These are phyloP conservation scores for Ganoderma lucidum DNA, from an alignment of 1,284 basidiomycete species.

Conservation along the genomic window DNA sequence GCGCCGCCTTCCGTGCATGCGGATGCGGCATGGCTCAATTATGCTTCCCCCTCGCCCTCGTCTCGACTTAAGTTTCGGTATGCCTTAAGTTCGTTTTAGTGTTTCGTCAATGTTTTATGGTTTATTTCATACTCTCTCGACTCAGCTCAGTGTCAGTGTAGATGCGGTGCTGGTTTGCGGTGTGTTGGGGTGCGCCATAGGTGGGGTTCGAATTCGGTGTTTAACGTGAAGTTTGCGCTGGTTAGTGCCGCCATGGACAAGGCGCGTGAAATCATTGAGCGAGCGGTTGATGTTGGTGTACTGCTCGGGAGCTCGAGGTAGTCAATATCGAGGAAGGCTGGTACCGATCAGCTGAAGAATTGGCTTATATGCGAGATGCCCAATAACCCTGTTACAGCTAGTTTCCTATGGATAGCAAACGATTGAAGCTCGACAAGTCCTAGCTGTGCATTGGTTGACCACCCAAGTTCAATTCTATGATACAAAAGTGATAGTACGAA, in stretches of 20 bases:
- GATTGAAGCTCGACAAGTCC: neutral
- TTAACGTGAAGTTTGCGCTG: too few species aligned
- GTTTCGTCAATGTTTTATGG: constrained; percentile 13
- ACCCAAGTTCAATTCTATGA: neutral
- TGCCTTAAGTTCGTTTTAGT: constrained; percentile 7
- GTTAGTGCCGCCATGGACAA: neutral
- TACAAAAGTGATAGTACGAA: neutral
- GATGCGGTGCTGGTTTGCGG: too few species aligned
- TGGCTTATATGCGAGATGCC: too few species aligned
- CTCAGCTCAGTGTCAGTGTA: neutral
- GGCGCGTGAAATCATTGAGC: neutral
- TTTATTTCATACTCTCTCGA: neutral
- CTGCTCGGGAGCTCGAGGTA: too few species aligned
- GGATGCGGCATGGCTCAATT: constrained; percentile 15
- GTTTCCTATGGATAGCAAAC: too few species aligned
- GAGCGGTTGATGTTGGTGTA: neutral
- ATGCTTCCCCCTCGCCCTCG: constrained; percentile 8
- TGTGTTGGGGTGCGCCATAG: too few species aligned
- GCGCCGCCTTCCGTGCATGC: neutral
- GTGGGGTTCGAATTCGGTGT: too few species aligned
- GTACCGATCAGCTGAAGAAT: too few species aligned
- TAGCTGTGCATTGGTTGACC: neutral
- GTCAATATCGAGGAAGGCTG: too few species aligned
- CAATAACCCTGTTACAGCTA: too few species aligned
- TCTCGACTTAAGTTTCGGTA: neutral